Percentiles rank a stretch among this genome's conserved stretches.
These are phyloP conservation scores for Fusarium torulosum DNA, from an alignment of 2,329 filamentous ascomycete species.

Conservation along the genomic window DNA sequence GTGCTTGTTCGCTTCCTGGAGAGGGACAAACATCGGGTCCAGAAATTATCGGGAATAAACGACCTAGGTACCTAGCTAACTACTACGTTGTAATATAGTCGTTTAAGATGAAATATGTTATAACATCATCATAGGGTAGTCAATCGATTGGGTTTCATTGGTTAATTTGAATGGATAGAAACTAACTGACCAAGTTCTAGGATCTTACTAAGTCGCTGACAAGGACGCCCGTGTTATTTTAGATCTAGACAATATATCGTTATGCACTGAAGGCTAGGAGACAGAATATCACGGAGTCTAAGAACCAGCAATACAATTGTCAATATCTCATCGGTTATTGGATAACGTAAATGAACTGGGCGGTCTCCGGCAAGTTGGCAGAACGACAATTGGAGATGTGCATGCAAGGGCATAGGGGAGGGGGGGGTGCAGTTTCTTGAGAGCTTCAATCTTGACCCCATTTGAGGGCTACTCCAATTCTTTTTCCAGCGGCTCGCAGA, in stretches of 20 bases:
- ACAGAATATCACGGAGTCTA: neutral
- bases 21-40: neutral
- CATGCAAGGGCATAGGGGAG: slow-evolving; percentile 20
- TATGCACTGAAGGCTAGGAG: slow-evolving; percentile 34
- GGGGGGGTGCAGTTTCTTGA: slow-evolving; percentile 31
- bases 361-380: slow-evolving; percentile 43
- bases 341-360: slow-evolving; percentile 29
- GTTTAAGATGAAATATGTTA: neutral
- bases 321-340: slow-evolving; percentile 40
- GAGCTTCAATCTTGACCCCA: slow-evolving; percentile 32
- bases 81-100: too few relatives aligned
- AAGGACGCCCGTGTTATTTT: neutral
- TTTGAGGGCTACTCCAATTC: slow-evolving; percentile 39
- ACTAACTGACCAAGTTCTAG: too few relatives aligned
- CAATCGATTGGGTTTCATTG: neutral
- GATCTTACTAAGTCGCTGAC: neutral
- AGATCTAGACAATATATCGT: neutral
- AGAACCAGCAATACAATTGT: slow-evolving; percentile 32
- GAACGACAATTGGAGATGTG: slow-evolving; percentile 36
- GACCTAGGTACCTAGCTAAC: neutral
- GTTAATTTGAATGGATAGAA: too few relatives aligned
- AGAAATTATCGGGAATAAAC: neutral
- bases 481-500: slow-evolving; percentile 25
- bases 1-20: slow-evolving; percentile 2
- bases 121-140: neutral